Evolutionary conservation across 2,329 filamentous ascomycete species (phyloP), one percentile per base, ranked within the genome.

Genomic region (Arthrinium phaeospermum): DNA sequence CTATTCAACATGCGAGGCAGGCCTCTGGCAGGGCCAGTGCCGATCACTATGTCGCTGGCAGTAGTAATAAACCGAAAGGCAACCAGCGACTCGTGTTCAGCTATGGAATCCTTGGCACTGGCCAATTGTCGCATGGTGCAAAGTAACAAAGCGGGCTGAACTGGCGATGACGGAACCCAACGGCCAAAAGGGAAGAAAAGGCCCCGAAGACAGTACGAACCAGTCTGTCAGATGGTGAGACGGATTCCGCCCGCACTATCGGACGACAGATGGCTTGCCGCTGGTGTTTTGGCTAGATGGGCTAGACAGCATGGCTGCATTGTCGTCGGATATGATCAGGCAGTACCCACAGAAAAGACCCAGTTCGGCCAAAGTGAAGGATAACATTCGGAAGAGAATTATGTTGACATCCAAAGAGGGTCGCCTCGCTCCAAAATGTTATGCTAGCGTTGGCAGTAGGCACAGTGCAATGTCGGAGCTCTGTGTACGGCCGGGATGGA

Each of bases 271-370:
- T 41, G 57, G 34, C 22, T 64, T 64, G 57, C 57, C 57, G 57
- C 57, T 64, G 57, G 57, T 64, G 57, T 64, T 64, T 64, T 37
- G 57, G 41, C 57, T 64, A 64, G 34, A 64, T 64, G 57, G 57
- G 13, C 34, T 64, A 64, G 10, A 41, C 8, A 64, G 57, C 57
- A 37, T 64, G 57, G 57, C 57, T 37, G 57, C 57, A 64, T 64
- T 64, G 57, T 64, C 57, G 57, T 64, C 30, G 30, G 57, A 22
- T 41, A 22, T 64, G 57, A 41, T 64, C n/a, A 64, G 57, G 34
- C 22, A 64, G 57, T 41, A 41, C n/a, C 57, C 57, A 37, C 22
- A 64, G 19, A 64, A 64, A 41, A 41, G 34, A 41, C 57, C 41
- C 57, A 64, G 41, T 64, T 64, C 53, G 30, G 53, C 16, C 57